Conservation (phyloP, 139 green algal species). For the Tetradesmus obliquus region DNA sequence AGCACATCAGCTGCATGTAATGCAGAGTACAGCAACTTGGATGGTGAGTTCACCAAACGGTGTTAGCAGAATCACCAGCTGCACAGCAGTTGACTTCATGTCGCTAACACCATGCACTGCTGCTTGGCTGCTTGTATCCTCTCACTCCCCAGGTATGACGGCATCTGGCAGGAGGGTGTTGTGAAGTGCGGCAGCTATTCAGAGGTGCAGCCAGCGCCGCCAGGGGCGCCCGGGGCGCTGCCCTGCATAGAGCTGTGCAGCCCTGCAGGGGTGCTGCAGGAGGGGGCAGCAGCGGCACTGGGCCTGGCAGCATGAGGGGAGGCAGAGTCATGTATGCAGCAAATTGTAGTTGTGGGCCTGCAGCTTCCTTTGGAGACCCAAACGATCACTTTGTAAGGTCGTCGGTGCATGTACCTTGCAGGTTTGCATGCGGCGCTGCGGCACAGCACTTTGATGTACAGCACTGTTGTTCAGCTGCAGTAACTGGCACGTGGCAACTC, state of each 20-base stretch:
- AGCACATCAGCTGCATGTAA: background rate
- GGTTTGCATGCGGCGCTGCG: too few relatives aligned
- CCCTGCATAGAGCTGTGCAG: conserved; percentile 57
- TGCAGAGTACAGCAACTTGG: background rate
- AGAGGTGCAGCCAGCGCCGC: conserved; percentile 62
- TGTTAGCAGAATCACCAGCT: background rate
- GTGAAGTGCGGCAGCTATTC: conserved; percentile 63
- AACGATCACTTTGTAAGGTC: too few relatives aligned
- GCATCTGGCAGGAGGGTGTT: conserved; percentile 51
- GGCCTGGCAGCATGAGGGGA: background rate
- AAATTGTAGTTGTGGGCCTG: too few relatives aligned
- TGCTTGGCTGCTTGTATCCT: background rate
- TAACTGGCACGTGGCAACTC: too few relatives aligned
- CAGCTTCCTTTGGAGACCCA: too few relatives aligned
- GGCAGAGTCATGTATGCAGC: background rate
- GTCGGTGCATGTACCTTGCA: too few relatives aligned
- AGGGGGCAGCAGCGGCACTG: conserved; percentile 24
- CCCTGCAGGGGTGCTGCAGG: conserved; percentile 53
- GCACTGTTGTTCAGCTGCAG: too few relatives aligned
- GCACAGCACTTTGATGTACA: too few relatives aligned
- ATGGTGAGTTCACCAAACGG: background rate
- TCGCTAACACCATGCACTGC: background rate
- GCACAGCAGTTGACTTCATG: conserved; percentile 20
- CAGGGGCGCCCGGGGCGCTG: conserved; percentile 57
- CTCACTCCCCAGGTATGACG: conserved; percentile 38